Base-by-base conservation (phyloP, 2,329 filamentous ascomycete species). In the Pseudohalonectria lignicola region DNA sequence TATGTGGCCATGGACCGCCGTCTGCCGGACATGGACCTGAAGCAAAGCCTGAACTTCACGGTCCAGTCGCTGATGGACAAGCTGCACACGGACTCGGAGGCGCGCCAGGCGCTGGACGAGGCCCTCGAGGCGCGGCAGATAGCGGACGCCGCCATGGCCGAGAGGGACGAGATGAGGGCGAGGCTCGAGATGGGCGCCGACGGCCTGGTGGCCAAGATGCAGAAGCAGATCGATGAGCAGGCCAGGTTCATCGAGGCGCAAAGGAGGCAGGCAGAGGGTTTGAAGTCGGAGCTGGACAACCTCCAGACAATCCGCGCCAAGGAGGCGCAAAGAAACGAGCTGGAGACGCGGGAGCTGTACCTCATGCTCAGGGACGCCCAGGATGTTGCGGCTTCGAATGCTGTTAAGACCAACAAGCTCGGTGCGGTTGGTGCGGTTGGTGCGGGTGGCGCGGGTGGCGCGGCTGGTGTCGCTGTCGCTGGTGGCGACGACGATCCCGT, bases 1-100 rank as follows among this genome's bases (percentile, higher is more conserved):
- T 96, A 96, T 60, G 90, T 98, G 45, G 90, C 90, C 50, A 98
- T 98, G 90, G 92, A 98, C 60, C 77, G 92, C 53, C 76, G 92
- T 45, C 62, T 96, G 46, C 92, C 92, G 29, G 90, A 98, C 60
- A 90, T 96, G 79, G 92, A 98, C 57, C 74, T 98, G 42, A 95
- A 95, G 66, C 90, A 96, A 59, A 94, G 87, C 54, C 74, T 98
- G 47, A 95, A 94, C 58, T 96, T 96, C 53, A 95, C 90, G 0
- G 92, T 98, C 9, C 92, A 96, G 63, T 94, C 78, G 58, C 69
- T 98, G 48, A 69, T 98, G 45, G 92, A 96, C 64, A 94, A 93
- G 62, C 70, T 98, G 37, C 92, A 96, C 55, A 96, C 92, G 2
- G 92, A 98, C 61, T 88, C 86, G 0, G 92, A 98, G 61, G 90